Conservation (phyloP, 2,329 filamentous ascomycete species). For the Xylaria arbuscula region DNA sequence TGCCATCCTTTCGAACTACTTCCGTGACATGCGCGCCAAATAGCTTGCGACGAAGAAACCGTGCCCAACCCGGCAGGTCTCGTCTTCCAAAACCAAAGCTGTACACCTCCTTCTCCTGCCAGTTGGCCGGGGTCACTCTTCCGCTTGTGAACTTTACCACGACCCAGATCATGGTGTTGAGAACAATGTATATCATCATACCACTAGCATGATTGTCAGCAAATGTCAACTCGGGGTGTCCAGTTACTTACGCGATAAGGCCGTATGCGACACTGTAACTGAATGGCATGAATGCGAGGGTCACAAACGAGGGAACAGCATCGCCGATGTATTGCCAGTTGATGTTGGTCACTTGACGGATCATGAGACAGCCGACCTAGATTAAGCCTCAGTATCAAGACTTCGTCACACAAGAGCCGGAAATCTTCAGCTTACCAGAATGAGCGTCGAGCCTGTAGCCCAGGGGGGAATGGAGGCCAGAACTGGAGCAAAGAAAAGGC, state of each 20-base stretch:
- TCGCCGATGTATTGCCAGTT: conserved; percentile 84
- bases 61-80: conserved; percentile 68
- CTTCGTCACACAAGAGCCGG: background rate
- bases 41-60: conserved; percentile 52
- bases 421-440: conserved; percentile 63
- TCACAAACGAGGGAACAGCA: conserved; percentile 79
- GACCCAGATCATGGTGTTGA: conserved; percentile 64
- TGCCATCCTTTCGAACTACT: conserved; percentile 44
- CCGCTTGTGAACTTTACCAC: conserved; percentile 60
- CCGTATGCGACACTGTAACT: conserved; percentile 84
- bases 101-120: conserved; percentile 66
- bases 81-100: conserved; percentile 64
- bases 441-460: conserved; percentile 79
- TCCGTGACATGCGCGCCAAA: conserved; percentile 34
- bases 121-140: conserved; percentile 62
- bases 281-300: conserved; percentile 80
- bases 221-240: conserved; percentile 15
- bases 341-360: conserved; percentile 77
- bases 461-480: conserved; percentile 82
- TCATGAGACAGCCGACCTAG: conserved; percentile 80
- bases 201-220: conserved; percentile 51
- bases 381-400: conserved; percentile 8
- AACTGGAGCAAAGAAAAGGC: conserved; percentile 80
- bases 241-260: conserved; percentile 71
- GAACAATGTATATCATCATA: conserved; percentile 64